Evolutionary conservation across 2,329 filamentous ascomycete species (phyloP), one percentile per base, ranked within the genome.

Genomic region (Camptophora hylomeconis): DNA sequence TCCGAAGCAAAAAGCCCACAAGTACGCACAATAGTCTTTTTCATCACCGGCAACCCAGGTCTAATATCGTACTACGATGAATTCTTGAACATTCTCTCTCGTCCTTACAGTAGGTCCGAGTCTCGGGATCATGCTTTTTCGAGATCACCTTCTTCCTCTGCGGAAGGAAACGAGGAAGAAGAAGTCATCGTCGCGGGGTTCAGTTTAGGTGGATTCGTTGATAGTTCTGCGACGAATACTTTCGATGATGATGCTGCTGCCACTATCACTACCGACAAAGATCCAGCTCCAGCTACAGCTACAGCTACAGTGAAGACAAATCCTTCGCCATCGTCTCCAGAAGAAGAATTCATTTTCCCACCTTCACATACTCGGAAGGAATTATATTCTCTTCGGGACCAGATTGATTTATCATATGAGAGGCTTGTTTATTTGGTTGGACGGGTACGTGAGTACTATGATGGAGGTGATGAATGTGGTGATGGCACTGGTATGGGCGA

Each of bases 21-120:
- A 20, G 17, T 14, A 13, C 3, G 21, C 4, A 36, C 30, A n/a
- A 17, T 44, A 9, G 26, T 60, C 8, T 63, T 56, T 41, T 60
- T 66, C 32, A 55, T 68, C 17, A 56, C 62, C 13, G 63, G 63
- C 15, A 68, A 67, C 37, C 60, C 63, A 2, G 58, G 61, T 2
- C 45, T 67, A 19, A 60, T 65, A 30, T 49, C 52, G 5, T 69
- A 67, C 49, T 65, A 62, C 39, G 48, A 57, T 32, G 45, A 48
- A 2, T 62, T 61, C 35, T 44, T 63, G 18, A 20, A 20, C 3
- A 11, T 28, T 4, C 16, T 28, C 9, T 9, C 26, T n/a, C n/a
- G n/a, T n/a, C n/a, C n/a, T n/a, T n/a, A n/a, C n/a, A n/a, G n/a
- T n/a, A n/a, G n/a, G n/a, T n/a, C n/a, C n/a, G n/a, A n/a, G n/a